Conservation (phyloP, 2,329 filamentous ascomycete genomes). For the Malbranchea zuffiana region DNA sequence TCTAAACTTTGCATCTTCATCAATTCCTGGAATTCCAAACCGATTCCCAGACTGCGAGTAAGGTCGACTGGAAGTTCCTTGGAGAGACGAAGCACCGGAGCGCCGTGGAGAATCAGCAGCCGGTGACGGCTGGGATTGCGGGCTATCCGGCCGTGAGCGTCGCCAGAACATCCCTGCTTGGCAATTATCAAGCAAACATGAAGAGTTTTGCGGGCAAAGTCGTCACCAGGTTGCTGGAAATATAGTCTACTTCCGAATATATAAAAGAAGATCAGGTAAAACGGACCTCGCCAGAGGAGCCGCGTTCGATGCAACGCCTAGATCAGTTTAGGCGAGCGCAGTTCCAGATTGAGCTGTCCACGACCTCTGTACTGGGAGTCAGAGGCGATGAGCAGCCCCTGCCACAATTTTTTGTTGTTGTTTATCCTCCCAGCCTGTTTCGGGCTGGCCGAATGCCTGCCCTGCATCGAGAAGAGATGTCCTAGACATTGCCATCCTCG, state of each 20-base stretch:
- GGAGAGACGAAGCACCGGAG: conserved; percentile 9
- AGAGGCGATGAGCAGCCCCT: conserved; percentile 2
- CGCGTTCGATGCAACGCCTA: conserved; percentile 1
- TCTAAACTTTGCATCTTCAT: conserved; percentile 20
- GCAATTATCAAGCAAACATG: conserved; percentile 5
- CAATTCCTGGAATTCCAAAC: conserved; percentile 15
- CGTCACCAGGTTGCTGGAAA: not conserved
- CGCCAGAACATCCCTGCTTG: conserved; percentile 15
- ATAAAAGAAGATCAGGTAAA: not conserved
- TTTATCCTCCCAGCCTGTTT: not conserved
- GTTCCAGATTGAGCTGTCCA: not conserved
- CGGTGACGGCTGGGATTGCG: conserved; percentile 7
- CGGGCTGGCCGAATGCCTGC: conserved; percentile 7
- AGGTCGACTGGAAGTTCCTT: conserved; percentile 9
- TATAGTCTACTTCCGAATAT: not conserved
- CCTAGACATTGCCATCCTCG: not conserved
- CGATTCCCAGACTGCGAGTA: conserved; percentile 12
- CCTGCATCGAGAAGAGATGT: not conserved
- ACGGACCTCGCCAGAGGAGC: not conserved
- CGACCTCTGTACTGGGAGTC: not conserved
- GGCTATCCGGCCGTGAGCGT: conserved; percentile 6
- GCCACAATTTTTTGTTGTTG: not conserved
- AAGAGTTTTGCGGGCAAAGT: not conserved
- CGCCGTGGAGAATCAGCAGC: conserved; percentile 14
- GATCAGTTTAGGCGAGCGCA: conserved; percentile 1